A percentile compares a stretch with the other conserved stretches of the same genome.
Conservation (phyloP, 176 grass and related monocot species). For the Puccinellia tenuiflora region DNA sequence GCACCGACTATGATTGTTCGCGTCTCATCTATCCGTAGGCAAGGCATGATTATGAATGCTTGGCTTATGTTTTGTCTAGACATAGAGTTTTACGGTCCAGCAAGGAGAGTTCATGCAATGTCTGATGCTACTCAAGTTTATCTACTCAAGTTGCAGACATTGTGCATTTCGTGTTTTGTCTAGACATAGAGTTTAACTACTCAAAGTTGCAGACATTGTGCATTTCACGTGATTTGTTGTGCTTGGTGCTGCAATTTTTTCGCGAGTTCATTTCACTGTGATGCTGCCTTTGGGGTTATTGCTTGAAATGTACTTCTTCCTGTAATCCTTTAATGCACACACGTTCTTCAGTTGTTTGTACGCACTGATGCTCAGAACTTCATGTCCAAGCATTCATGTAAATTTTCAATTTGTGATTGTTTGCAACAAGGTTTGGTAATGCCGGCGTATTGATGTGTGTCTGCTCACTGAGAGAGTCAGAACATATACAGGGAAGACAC, state of each 20-base stretch:
- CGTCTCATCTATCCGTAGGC: neutral
- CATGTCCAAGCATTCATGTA: neutral
- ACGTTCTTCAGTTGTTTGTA: neutral
- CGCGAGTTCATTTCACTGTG: neutral
- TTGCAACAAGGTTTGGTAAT: neutral
- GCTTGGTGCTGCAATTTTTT: neutral
- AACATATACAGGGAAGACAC: neutral
- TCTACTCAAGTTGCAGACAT: neutral
- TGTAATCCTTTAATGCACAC: neutral
- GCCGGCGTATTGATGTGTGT: neutral
- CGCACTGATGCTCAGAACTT: neutral
- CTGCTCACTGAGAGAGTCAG: too few species aligned
- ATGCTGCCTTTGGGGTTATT: neutral
- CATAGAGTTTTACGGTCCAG: neutral
- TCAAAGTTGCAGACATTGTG: neutral
- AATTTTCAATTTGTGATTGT: neutral
- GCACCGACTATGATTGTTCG: neutral
- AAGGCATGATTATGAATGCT: neutral
- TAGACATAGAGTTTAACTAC: too few species aligned
- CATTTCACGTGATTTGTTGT: neutral
- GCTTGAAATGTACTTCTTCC: neutral
- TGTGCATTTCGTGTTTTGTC: neutral
- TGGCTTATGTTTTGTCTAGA: neutral
- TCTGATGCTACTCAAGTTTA: neutral
- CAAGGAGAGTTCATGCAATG: neutral